Base-by-base conservation (phyloP, 1,284 basidiomycete species). In the Coniferiporia sulphurascens region DNA sequence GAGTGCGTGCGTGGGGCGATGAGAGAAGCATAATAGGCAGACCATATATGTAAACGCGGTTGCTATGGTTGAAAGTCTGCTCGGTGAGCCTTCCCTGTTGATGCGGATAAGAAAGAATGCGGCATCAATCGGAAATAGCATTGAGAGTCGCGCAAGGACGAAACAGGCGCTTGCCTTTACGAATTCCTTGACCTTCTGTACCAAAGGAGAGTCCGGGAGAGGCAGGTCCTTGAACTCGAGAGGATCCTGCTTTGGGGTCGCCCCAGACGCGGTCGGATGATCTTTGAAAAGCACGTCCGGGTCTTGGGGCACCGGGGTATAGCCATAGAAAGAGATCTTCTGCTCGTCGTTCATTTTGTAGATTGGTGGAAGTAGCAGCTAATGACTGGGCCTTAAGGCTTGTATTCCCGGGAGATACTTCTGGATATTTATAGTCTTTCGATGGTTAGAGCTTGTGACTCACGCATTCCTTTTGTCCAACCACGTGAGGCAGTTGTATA, bases 31-130 rank as follows among this genome's bases (percentile, higher is more conserved):
- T 3, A n/a, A 48, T 22, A 21, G 27, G 62, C 67, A 48, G 38
- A 76, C 78, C 78, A 65, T 80, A 81, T 41, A 79, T 69, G 67
- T 78, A 83, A 32, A 82, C 78, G 55, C 81, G 73, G 62, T 78
- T 72, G 61, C 74, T 76, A 65, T 83, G 81, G 63, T 79, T 79
- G 68, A 73, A 82, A 0, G 79, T 80, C 62, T 76, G 74, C 57
- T 73, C 71, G 56, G 78, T 74, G 4, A 84, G 74, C 64, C 80
- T 77, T 65, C 71, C 76, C 77, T 79, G 59, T 35, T n/a, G 21
- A 15, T 17, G 52, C 52, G n/a, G 36, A 1, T 35, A 15, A 55
- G 9, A 48, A 55, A 27, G 9, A 19, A 49, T 35, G 34, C 15
- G 3, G 32, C 45, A 9, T n/a, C 34, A 10, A 9, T 41, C 43